Evolutionary conservation across 2,329 filamentous ascomycete genomes (phyloP), one percentile per base, ranked within the genome.

Genomic region (Cercospora sesami): DNA sequence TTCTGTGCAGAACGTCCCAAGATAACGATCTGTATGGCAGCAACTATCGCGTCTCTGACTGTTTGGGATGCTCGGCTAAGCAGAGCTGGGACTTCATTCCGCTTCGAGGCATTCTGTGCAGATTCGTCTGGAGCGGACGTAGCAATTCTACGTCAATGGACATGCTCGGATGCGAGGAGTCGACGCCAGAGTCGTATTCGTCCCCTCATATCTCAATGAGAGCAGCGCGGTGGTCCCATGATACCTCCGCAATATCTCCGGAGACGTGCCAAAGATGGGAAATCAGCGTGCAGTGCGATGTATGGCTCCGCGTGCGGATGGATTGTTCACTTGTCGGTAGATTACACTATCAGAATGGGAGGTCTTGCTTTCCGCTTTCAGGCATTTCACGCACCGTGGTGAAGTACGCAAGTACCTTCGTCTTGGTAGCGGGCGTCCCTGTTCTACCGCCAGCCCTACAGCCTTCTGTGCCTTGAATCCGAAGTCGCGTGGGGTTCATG

Each of bases 191-290:
- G 8, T 48, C n/a, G 42, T 48, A 48, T 48, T 48, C n/a, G 7
- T 21, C 12, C 42, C 42, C 18, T 48, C 42, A 48, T 23, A 2
- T 18, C 18, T 48, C 18, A 8, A 48, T 48, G 10, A 48, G 42
- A 3, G 18, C 9, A 48, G 42, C 42, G 42, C 42, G 18, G 42
- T 21, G n/a, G 42, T 48, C 21, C 42, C 42, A 48, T 23, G 42
- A 48, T 59, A 59, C 28, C 57, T 33, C 57, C 28, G 57, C 57
- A 59, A 31, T 59, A 30, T 59, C 57, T 59, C 57, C 57, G 57
- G 42, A 48, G 42, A 4, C 18, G 26, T 26, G 16, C 36, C 36
- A 42, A 4, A 8, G 36, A 42, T 42, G 36, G 36, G 36, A 42
- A 1, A 36, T 16, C 5, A 42, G 36, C n/a, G 36, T n/a, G 14